Evolutionary conservation across 2,329 filamentous ascomycete species (phyloP).

Genomic region (Fusarium torreyae): DNA sequence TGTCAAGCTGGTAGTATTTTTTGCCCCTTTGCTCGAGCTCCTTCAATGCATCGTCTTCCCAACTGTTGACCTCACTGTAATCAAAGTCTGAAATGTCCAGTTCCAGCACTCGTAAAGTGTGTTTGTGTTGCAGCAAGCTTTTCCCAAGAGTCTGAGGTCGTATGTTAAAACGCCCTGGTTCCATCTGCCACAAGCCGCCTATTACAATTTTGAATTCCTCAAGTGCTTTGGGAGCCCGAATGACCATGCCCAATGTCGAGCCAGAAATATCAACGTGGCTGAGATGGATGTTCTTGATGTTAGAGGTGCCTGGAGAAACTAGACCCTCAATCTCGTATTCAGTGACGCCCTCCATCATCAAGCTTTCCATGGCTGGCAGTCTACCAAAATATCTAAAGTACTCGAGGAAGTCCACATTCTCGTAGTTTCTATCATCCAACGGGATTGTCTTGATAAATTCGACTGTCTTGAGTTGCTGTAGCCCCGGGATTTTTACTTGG

Average conservation of each 20-base stretch:
- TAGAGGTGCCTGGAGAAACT: constrained; percentile 1
- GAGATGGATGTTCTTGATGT: not conserved
- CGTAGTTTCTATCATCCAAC: not conserved
- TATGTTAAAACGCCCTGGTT: not conserved
- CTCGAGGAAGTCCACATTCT: not conserved
- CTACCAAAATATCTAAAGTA: constrained; percentile 14
- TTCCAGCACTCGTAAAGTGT: not conserved
- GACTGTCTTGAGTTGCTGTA: not conserved
- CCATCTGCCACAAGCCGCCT: not conserved
- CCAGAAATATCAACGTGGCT: not conserved
- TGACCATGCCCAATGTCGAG: not conserved
- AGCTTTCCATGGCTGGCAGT: not conserved
- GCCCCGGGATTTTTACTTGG: not conserved
- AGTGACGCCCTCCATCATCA: constrained; percentile 2
- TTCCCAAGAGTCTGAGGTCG: not conserved
- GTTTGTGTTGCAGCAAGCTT: not conserved
- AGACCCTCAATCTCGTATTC: constrained; percentile 8
- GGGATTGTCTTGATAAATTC: not conserved
- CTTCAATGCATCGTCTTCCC: not conserved
- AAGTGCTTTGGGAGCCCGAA: not conserved
- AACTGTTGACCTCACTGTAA: not conserved
- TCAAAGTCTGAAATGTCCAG: not conserved
- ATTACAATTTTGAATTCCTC: not conserved
- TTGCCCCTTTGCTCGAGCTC: not conserved
- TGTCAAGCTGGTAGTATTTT: not conserved